Evolutionary conservation across 2,329 filamentous ascomycete genomes (phyloP).

Genomic region (Cladosporium sp.): DNA sequence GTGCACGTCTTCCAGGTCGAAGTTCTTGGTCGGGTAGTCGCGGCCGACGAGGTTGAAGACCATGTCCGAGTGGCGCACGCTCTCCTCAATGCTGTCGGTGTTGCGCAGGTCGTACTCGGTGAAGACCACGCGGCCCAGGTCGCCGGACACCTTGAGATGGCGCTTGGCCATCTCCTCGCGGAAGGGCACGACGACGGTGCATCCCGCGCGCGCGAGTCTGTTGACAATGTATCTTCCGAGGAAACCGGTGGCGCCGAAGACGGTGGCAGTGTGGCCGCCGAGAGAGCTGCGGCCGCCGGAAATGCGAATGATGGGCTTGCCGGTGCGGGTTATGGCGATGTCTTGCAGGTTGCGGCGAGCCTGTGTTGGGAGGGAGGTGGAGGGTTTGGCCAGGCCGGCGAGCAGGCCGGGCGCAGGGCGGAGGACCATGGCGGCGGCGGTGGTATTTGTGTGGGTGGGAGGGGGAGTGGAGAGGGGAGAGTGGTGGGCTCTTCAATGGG

Average conservation of each 20-base stretch:
- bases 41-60: conserved; percentile 95
- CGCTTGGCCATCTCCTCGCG: conserved; percentile 97
- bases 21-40: conserved; percentile 98
- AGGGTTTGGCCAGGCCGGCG: conserved; percentile 23
- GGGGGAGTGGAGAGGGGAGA: not conserved
- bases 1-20: conserved; percentile 85
- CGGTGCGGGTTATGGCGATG: conserved; percentile 88
- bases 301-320: conserved; percentile 86
- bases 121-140: conserved; percentile 84
- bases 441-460: not conserved
- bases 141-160: conserved; percentile 92
- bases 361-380: conserved; percentile 19
- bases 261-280: conserved; percentile 86
- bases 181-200: conserved; percentile 87
- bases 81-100: conserved; percentile 92
- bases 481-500: not conserved
- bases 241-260: conserved; percentile 96
- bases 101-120: conserved; percentile 94
- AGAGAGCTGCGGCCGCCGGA: conserved; percentile 68
- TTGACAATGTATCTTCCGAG: conserved; percentile 97
- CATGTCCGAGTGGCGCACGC: conserved; percentile 92
- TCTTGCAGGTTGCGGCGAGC: conserved; percentile 61
- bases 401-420: conserved; percentile 25
- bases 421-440: conserved; percentile 15
- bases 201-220: conserved; percentile 85